phyloP scores from a whole-genome alignment of 768 basidiomycete genomes.

The Udeniomyces megalosporus region DNA sequence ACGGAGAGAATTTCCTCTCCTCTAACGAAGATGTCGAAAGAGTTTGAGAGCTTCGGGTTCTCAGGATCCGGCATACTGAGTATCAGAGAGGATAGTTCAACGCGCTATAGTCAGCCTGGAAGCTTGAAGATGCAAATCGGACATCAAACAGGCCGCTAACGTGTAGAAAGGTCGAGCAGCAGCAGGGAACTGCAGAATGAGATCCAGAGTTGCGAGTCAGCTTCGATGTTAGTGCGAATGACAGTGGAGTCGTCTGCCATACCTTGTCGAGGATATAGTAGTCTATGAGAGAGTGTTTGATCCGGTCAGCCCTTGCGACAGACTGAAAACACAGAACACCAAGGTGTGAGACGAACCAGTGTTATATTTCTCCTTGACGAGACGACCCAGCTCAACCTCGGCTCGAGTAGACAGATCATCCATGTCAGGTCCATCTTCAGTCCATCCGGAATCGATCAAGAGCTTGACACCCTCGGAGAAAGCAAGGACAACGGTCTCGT shows the following conservation, averaged over 20 bases:
- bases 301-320: too few species aligned
- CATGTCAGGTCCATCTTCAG: slow-evolving; percentile 16
- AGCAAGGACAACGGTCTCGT: slow-evolving; percentile 15
- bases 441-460: slow-evolving; percentile 16
- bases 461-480: slow-evolving; percentile 17
- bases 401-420: not conserved
- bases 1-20: slow-evolving; percentile 1
- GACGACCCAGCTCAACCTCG: not conserved
- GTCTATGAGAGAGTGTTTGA: not conserved
- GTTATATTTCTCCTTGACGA: slow-evolving; percentile 2
- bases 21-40: not conserved
- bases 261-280: slow-evolving; percentile 5
- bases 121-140: too few species aligned
- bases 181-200: not conserved
- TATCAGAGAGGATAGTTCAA: too few species aligned
- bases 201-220: too few species aligned
- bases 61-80: too few species aligned
- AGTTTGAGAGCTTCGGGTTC: not conserved
- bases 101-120: too few species aligned
- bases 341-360: not conserved
- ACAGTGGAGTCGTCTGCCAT: too few species aligned
- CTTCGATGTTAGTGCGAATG: too few species aligned
- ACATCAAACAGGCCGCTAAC: not conserved
- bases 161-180: not conserved
- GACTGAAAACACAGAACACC: not conserved